Conservation (phyloP, 2,329 filamentous ascomycete species). For the Colletotrichum musicola region DNA sequence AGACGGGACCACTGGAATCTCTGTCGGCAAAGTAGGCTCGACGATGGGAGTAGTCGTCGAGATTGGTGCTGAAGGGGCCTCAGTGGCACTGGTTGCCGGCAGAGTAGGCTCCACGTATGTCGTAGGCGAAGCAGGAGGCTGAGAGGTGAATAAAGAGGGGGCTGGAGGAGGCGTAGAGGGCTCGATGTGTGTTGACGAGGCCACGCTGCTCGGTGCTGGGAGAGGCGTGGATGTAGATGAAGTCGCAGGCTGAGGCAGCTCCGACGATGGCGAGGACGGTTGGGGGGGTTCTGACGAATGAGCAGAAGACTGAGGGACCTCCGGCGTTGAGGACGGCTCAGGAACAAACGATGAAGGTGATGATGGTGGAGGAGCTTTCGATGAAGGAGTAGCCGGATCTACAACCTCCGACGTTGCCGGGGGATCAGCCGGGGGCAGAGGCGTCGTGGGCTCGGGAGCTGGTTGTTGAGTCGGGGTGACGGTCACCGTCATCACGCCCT, state of each 20-base stretch:
- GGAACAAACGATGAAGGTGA: background rate
- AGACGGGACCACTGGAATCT: background rate
- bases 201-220: background rate
- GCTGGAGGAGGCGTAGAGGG: background rate
- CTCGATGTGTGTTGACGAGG: background rate
- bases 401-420: slow-evolving; percentile 5
- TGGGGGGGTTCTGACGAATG: background rate
- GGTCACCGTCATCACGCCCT: slow-evolving; percentile 26
- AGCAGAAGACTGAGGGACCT: background rate
- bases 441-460: slow-evolving; percentile 3
- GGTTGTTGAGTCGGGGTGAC: slow-evolving; percentile 23
- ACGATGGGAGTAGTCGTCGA: background rate
- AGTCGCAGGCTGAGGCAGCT: background rate
- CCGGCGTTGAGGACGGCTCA: slow-evolving; percentile 10
- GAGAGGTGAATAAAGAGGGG: background rate
- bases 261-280: background rate
- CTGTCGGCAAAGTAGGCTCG: slow-evolving; percentile 10
- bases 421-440: background rate
- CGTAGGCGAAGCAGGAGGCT: slow-evolving; percentile 3
- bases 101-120: background rate
- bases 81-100: background rate
- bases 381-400: background rate
- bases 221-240: background rate
- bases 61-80: background rate
- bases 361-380: background rate